phyloP scores from a whole-genome alignment of 2,329 filamentous ascomycete genomes.

The Microthyrium microscopicum region DNA sequence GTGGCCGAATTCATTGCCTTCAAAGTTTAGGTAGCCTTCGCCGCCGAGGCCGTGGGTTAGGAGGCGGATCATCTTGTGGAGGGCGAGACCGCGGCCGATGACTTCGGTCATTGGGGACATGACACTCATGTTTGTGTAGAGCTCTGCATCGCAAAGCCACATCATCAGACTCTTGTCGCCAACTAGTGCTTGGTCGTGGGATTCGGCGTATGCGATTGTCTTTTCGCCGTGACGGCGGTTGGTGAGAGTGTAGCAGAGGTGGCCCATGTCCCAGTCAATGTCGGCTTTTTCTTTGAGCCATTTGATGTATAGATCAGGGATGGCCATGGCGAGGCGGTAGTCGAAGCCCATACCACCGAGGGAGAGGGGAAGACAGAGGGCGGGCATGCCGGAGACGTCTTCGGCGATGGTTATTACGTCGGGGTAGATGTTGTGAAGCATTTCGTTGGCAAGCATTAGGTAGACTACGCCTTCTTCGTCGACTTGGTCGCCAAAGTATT shows the following conservation, averaged over 20 bases:
- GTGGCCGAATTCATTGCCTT: slow-evolving; percentile 97
- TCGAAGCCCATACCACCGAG: slow-evolving; percentile 92
- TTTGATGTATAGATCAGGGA: slow-evolving; percentile 99
- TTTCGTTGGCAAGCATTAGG: slow-evolving; percentile 89
- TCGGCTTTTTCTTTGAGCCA: slow-evolving; percentile 88
- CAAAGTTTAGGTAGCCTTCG: slow-evolving; percentile 96
- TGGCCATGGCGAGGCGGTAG: slow-evolving; percentile 91
- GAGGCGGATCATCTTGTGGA: slow-evolving; percentile 96
- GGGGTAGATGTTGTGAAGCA: slow-evolving; percentile 83
- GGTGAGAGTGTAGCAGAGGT: slow-evolving; percentile 71
- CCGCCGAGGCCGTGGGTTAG: slow-evolving; percentile 83
- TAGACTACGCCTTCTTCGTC: slow-evolving; percentile 92
- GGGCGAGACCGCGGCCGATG: slow-evolving; percentile 76
- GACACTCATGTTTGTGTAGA: slow-evolving; percentile 95
- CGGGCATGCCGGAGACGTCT: slow-evolving; percentile 96
- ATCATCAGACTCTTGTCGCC: slow-evolving; percentile 96
- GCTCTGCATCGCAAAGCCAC: slow-evolving; percentile 91
- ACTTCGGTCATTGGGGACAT: slow-evolving; percentile 69
- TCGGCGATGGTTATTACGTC: slow-evolving; percentile 83
- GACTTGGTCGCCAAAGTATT: slow-evolving; percentile 81
- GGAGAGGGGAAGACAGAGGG: slow-evolving; percentile 71
- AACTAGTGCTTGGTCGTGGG: slow-evolving; percentile 94
- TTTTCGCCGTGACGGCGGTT: slow-evolving; percentile 93
- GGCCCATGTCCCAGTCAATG: slow-evolving; percentile 77
- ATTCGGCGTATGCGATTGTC: slow-evolving; percentile 94